These are phyloP conservation scores for Stipa capillata DNA, from an alignment of 176 grass and related monocot genomes.

Conservation along the genomic window DNA sequence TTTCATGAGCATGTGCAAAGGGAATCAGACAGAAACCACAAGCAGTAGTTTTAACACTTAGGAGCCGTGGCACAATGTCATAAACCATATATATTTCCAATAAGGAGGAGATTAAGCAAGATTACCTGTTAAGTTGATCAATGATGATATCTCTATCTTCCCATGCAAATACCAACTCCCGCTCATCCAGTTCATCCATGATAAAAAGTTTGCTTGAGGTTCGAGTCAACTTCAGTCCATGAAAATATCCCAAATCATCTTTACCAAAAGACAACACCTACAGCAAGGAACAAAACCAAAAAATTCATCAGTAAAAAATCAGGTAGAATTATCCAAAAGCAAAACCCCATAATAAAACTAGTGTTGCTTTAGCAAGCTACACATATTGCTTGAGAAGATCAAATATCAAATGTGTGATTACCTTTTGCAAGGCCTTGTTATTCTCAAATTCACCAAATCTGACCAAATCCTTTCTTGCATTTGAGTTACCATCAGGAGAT, in stretches of 20 bases:
- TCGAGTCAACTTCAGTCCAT: slow-evolving; percentile 32
- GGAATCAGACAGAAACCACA: not conserved
- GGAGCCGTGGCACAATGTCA: not conserved
- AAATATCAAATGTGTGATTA: slow-evolving; percentile 15
- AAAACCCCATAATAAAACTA: not conserved
- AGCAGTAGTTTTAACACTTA: not conserved
- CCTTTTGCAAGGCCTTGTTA: slow-evolving; percentile 34
- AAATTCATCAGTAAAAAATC: slow-evolving; percentile 6
- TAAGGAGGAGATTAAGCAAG: not conserved
- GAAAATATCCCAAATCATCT: slow-evolving; percentile 49
- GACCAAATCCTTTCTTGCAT: slow-evolving; percentile 28
- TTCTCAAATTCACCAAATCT: slow-evolving; percentile 23
- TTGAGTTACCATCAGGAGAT: slow-evolving; percentile 12
- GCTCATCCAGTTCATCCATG: slow-evolving; percentile 48
- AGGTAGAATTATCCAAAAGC: slow-evolving; percentile 1
- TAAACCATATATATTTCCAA: not conserved
- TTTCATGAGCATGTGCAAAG: not conserved
- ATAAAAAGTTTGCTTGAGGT: slow-evolving; percentile 49
- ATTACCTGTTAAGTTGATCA: slow-evolving; percentile 41
- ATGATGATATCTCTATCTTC: slow-evolving; percentile 49
- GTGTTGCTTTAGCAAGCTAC: slow-evolving; percentile 3
- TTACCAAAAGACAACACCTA: slow-evolving; percentile 47
- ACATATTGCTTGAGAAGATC: slow-evolving; percentile 10
- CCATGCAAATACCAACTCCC: slow-evolving; percentile 48
- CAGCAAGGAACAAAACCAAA: slow-evolving; percentile 1